phyloP scores from a whole-genome alignment of 805 yeast genomes.

The Kodamaea restingae region DNA sequence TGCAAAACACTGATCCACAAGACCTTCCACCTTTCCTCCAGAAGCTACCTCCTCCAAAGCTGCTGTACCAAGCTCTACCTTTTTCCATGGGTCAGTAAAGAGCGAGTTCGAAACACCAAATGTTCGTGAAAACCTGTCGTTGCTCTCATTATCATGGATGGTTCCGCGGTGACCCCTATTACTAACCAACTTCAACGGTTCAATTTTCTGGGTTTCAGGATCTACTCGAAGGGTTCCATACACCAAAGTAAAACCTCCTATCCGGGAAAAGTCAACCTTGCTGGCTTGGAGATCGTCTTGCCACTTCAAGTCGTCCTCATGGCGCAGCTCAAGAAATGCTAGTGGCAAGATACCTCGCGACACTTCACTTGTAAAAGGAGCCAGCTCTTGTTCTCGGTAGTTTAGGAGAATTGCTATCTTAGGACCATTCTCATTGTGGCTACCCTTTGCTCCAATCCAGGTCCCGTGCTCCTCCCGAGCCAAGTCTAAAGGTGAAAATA shows the following conservation, averaged over 20 bases:
- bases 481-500: conserved; percentile 71
- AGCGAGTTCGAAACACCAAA: conserved; percentile 68
- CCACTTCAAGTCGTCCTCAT: conserved; percentile 22
- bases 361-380: conserved; percentile 27
- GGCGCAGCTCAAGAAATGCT: conserved; percentile 37
- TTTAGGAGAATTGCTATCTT: conserved; percentile 73
- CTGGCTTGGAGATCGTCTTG: conserved; percentile 34
- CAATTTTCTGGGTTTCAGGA: conserved; percentile 1
- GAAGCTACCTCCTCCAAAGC: conserved; percentile 17
- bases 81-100: conserved; percentile 71
- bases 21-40: conserved; percentile 13
- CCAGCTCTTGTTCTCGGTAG: conserved; percentile 47
- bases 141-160: conserved; percentile 21
- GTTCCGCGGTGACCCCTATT: conserved; percentile 44
- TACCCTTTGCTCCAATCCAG: conserved; percentile 74
- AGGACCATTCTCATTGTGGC: conserved; percentile 27
- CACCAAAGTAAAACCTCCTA: conserved; percentile 64
- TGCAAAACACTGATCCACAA: conserved; percentile 51
- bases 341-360: conserved; percentile 54
- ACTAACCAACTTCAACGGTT: conserved; percentile 39
- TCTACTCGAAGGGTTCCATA: conserved; percentile 40
- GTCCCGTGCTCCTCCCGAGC: conserved; percentile 78
- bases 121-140: conserved; percentile 2
- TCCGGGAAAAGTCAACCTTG: conserved; percentile 18
- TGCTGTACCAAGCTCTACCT: conserved; percentile 50